Conservation (phyloP, 2,329 filamentous ascomycete genomes). For the Pestalotiopsis sp. region DNA sequence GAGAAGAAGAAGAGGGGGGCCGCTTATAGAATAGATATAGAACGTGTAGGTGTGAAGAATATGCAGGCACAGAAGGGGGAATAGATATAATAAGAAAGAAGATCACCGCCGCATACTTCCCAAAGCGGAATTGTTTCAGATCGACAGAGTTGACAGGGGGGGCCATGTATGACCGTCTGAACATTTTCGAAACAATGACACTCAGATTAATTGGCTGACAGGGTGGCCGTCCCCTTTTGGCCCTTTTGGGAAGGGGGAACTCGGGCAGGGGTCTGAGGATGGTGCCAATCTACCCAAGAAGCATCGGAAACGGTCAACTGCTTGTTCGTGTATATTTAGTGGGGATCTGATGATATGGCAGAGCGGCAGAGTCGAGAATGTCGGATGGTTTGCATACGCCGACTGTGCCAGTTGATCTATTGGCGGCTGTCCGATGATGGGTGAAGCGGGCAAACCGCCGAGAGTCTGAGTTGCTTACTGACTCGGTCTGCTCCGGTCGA, state of each 20-base stretch:
- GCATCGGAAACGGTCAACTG: conserved; percentile 3
- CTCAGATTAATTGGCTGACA: not conserved
- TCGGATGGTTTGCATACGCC: no score
- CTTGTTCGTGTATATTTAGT: not conserved
- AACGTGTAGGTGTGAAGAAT: not conserved
- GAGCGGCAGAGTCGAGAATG: not conserved
- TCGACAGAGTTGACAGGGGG: not conserved
- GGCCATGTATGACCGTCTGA: conserved; percentile 1
- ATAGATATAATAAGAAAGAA: not conserved
- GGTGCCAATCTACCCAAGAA: conserved; percentile 3
- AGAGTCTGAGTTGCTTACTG: no score
- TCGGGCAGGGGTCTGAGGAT: not conserved
- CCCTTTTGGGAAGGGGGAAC: not conserved
- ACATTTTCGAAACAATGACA: conserved; percentile 12
- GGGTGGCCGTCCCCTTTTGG: not conserved
- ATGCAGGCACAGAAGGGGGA: not conserved
- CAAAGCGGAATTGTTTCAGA: conserved; percentile 11
- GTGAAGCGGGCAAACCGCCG: no score
- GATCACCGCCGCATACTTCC: not conserved
- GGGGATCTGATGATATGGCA: not conserved
- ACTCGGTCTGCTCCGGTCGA: no score
- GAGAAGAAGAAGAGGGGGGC: not conserved
- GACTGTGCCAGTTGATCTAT: no score
- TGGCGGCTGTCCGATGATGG: no score
- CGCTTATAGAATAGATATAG: conserved; percentile 2